Conservation (phyloP, 179 eudicot genomes). For the Sideroxylon spinosum region DNA sequence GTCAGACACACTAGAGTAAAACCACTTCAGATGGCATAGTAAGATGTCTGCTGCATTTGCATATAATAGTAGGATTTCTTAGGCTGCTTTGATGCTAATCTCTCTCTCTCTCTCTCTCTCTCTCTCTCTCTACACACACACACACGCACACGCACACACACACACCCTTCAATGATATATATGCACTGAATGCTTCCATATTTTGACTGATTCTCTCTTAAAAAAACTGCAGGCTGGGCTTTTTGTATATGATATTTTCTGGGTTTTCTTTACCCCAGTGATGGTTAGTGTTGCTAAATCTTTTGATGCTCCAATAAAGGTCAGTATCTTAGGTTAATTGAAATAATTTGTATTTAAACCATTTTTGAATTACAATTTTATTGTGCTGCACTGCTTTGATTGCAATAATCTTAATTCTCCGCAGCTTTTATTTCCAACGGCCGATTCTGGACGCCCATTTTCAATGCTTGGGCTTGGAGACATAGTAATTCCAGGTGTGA, state of each 20-base stretch:
- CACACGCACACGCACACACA: too few relatives aligned
- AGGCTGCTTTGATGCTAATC: too few relatives aligned
- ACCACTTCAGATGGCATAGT: background rate
- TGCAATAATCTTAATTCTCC: slow-evolving; percentile 6
- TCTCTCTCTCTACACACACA: too few relatives aligned
- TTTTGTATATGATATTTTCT: slow-evolving; percentile 87
- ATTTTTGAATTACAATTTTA: background rate
- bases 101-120: too few relatives aligned
- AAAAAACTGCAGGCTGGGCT: slow-evolving; percentile 66
- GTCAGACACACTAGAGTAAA: background rate
- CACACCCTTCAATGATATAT: background rate
- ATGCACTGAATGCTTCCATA: background rate
- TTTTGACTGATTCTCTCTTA: background rate
- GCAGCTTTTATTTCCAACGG: slow-evolving; percentile 95
- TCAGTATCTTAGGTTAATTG: slow-evolving; percentile 23
- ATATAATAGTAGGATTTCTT: background rate
- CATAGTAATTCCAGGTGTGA: slow-evolving; percentile 90
- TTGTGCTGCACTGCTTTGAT: background rate
- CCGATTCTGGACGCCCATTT: slow-evolving; percentile 62
- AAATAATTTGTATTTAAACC: background rate
- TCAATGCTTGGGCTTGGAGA: slow-evolving; percentile 95
- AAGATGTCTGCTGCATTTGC: background rate
- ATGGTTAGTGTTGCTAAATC: slow-evolving; percentile 98
- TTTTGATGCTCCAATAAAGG: slow-evolving; percentile 98
- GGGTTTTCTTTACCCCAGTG: slow-evolving; percentile 98